These are phyloP conservation scores for Xylaria sp. DNA, from an alignment of 2,329 filamentous ascomycete genomes.

Conservation along the genomic window DNA sequence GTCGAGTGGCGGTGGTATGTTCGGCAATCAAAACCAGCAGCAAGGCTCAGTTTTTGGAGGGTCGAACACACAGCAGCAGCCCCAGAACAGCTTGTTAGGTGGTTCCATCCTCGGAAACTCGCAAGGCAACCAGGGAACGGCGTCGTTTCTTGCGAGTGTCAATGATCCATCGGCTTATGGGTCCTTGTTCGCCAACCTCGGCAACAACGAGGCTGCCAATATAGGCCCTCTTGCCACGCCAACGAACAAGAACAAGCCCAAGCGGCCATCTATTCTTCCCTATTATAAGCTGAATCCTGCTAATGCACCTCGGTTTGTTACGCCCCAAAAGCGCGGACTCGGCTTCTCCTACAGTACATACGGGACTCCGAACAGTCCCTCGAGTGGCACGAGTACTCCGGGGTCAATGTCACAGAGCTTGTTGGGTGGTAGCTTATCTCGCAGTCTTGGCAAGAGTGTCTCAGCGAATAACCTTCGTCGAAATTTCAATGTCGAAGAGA, in stretches of 20 bases:
- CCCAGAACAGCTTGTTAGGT: slow-evolving; percentile 48
- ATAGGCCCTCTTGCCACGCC: slow-evolving; percentile 92
- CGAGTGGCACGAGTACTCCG: slow-evolving; percentile 70
- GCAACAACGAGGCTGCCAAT: slow-evolving; percentile 64
- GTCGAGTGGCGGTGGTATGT: slow-evolving; percentile 53
- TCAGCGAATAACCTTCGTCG: slow-evolving; percentile 85
- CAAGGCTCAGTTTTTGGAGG: slow-evolving; percentile 50
- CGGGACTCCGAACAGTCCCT: slow-evolving; percentile 74
- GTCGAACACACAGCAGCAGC: slow-evolving; percentile 52
- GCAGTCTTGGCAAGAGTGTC: slow-evolving; percentile 81
- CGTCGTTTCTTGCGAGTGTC: slow-evolving; percentile 74
- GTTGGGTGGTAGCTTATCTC: slow-evolving; percentile 65
- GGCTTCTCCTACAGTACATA: slow-evolving; percentile 94
- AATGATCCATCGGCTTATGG: slow-evolving; percentile 88
- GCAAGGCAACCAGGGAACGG: slow-evolving; percentile 52
- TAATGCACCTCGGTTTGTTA: slow-evolving; percentile 77
- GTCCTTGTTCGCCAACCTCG: slow-evolving; percentile 79
- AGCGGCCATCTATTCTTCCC: slow-evolving; percentile 78
- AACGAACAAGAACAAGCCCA: slow-evolving; percentile 72
- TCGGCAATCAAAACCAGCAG: slow-evolving; percentile 54
- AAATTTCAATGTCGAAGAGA: slow-evolving; percentile 80
- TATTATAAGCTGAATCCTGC: slow-evolving; percentile 86
- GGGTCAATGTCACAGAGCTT: slow-evolving; percentile 68
- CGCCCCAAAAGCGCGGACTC: slow-evolving; percentile 83
- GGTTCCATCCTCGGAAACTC: slow-evolving; percentile 63